Evolutionary conservation across 495 filamentous ascomycete species (phyloP).

Genomic region (Lichina pygmaea): DNA sequence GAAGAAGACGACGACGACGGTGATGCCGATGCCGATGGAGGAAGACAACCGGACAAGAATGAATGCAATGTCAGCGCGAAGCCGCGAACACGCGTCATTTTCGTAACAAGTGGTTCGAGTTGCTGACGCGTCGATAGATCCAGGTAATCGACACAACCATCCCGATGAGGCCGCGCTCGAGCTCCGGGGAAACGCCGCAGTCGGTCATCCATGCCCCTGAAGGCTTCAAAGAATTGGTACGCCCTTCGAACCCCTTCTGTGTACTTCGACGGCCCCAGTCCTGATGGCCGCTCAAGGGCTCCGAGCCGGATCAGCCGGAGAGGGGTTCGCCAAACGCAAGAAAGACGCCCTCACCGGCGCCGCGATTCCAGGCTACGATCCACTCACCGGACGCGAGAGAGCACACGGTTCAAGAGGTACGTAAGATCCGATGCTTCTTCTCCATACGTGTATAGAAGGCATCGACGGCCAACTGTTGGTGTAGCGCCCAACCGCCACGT

Average conservation of each 20-base stretch:
- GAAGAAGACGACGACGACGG: background rate
- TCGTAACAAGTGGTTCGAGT: background rate
- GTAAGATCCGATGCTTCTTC: background rate
- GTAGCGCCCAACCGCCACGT: conserved; percentile 1
- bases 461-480: conserved; percentile 3
- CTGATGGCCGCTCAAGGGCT: conserved; percentile 1
- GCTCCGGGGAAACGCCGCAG: conserved; percentile 42
- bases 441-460: background rate
- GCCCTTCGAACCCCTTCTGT: conserved; percentile 4
- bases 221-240: conserved; percentile 53
- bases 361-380: background rate
- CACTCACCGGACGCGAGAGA: background rate
- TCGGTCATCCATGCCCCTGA: conserved; percentile 76
- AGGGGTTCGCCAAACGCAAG: background rate
- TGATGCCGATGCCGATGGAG: conserved; percentile 9
- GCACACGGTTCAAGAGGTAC: background rate
- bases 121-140: conserved; percentile 16
- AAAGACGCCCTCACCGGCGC: background rate
- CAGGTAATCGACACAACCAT: conserved; percentile 30
- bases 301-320: background rate
- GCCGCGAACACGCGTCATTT: background rate
- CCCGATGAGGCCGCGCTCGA: conserved; percentile 22
- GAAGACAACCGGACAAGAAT: background rate
- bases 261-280: background rate
- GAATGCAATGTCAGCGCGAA: conserved; percentile 3